Base-by-base conservation (phyloP, 2,329 filamentous ascomycete genomes). In the Pseudogymnoascus sp. region DNA sequence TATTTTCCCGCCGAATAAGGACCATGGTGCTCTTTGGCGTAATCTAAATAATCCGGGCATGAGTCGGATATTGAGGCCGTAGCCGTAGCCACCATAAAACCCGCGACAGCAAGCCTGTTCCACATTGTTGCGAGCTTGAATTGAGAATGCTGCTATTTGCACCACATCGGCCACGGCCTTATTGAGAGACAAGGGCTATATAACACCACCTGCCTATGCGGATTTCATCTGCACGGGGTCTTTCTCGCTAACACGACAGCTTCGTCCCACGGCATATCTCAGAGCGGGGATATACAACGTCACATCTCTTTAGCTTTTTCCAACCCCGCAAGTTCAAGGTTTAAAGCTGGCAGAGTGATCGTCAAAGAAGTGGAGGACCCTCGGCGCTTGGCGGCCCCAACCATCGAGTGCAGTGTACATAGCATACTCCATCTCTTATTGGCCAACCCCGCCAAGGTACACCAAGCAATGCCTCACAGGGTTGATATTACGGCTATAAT, bases 1-100 rank as follows among this genome's bases (percentile, higher is more conserved):
- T 94, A 82, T 6, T 84, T 85, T 10, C 93, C 92, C n/a, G 82
- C 75, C 66, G 90, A 95, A 69, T 86, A 85, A 1, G 93, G 93
- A 36, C 80, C 77, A 72, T 93, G 88, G 4, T 73, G 75, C 62
- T 79, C 72, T 65, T 76, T 78, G 1, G 87, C 79, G 73, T 87
- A 89, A 55, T 75, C 72, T 15, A 79, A 78, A 72, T 89, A 90
- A 71, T 89, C 84, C 1, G 87, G 87, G 73, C 87, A 90, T 55
- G 48, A 55, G 48, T 55, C 48, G 15, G 48, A 33, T 55, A 55
- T 55, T 27, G 48, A 21, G 29, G 29, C 48, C 1, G 48, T 12
- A 33, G 48, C 48, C 29, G 29, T 55, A 33, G 29, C 48, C 48
- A 33, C 29, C 29, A 55, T 55, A 10, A 55, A 33, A 12, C 48